Evolutionary conservation across 2,329 filamentous ascomycete genomes (phyloP), one percentile per base, ranked within the genome.

Genomic region (Trichothecium sympodiale): DNA sequence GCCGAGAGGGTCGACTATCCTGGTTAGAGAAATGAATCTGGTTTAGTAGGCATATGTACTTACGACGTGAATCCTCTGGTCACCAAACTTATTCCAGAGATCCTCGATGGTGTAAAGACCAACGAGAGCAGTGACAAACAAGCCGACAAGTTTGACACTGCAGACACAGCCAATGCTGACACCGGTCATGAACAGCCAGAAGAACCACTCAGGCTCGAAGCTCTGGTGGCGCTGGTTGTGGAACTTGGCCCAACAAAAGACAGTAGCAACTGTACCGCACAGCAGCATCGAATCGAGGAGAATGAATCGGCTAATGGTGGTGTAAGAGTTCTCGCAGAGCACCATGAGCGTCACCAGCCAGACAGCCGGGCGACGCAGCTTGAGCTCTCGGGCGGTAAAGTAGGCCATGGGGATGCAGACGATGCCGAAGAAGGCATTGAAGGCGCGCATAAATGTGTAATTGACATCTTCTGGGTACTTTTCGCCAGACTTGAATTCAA

Each of bases 401-500:
- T 96, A 98, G 38, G 91, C 89, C 60, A 98, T 65, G 14, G 91
- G 91, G 32, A 98, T 79, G 54, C 86, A 95, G 41, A 91, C 69
- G 42, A 88, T 89, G 41, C 91, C 91, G 57, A 96, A 98, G 43
- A 86, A 77, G 44, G 89, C 83, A 59, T 96, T 98, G 74, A 98
- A 98, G 42, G 89, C 74, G 49, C 91, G 85, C 93, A 98, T 98
- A 55, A 94, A 94, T 49, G 88, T 93, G 61, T 94, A 98, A 68
- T 98, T 82, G 54, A 98, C 71, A 52, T 96, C 86, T 47, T 80
- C 77, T 9, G 91, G 91, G 57, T 98, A 98, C 37, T 76, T 87
- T 55, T 96, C 91, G 56, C 91, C 91, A 36, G 89, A 96, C 63
- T 98, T 98, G 74, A 98, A 98, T 56, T 98, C 91, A 62, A 98